Base-by-base conservation (phyloP, 176 grass and related monocot genomes). In the Melocanna baccifera region DNA sequence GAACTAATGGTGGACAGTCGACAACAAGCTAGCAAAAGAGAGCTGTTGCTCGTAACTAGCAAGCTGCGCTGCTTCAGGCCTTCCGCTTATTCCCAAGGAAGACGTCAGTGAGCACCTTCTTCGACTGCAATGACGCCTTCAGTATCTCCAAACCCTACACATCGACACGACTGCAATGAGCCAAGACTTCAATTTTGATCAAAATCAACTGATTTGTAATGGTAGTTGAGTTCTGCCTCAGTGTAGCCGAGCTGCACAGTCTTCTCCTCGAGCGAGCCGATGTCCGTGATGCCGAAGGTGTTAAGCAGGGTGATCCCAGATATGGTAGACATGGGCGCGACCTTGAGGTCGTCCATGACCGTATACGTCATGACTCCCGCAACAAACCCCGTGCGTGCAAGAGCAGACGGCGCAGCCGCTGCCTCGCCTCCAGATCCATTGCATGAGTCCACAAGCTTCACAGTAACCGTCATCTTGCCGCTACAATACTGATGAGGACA, bases 321-420 rank as follows among this genome's bases (percentile, higher is more conserved):
- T 34, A 90, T 88, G 61, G 74, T 73, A 0, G 93, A 94, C 88
- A 92, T 82, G 45, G 90, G 87, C 11, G 62, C 12, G 0, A 95
- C 79, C 5, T 12, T 67, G 1, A 95, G 88, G 32, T 90, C 79
- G 22, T 92, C 93, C 88, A 86, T 92, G 0, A 92, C 36, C 0
- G 55, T 81, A 69, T 89, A 94, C 0, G 77, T 85, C 51, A 78
- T 12, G 26, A 81, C 34, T 36, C 34, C 4, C 34, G 4, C 34
- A 36, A 36, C 34, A 36, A 36, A 36, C 34, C 34, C 34, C 4
- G 34, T 4, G 34, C 34, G 0, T 36, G 34, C 34, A 5, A 5
- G 34, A 36, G 4, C 4, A 36, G 34, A 36, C 34, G 34, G 34
- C 34, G 34, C 4, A 36, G 34, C 34, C 34, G 4, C 5, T 36